Evolutionary conservation across 2,329 filamentous ascomycete species (phyloP).

Genomic region (Epichloe festucae): DNA sequence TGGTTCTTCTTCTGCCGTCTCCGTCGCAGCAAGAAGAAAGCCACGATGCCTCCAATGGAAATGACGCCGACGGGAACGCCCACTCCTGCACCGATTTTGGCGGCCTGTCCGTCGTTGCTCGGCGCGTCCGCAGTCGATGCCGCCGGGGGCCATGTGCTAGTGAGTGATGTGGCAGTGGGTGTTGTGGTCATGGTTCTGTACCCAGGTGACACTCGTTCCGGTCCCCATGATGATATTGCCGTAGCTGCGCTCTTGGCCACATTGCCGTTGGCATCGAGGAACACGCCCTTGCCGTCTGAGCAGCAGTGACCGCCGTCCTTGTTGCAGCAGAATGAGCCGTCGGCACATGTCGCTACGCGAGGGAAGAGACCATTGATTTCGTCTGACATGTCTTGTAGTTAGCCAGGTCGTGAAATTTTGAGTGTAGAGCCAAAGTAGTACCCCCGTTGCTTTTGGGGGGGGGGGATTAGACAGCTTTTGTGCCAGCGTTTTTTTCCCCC

Average conservation of each 20-base stretch:
- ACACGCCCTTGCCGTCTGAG: not conserved
- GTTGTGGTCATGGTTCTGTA: not conserved
- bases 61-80: not conserved
- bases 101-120: not conserved
- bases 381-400: not conserved
- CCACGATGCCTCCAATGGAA: not conserved
- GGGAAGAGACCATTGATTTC: not conserved
- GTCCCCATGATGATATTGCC: not conserved
- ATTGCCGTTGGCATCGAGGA: slow-evolving; percentile 1
- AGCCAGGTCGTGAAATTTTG: no score
- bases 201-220: not conserved
- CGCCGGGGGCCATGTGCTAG: not conserved
- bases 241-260: not conserved
- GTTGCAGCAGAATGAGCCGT: slow-evolving; percentile 3
- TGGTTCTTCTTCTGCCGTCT: not conserved
- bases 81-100: not conserved
- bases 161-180: not conserved
- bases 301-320: not conserved
- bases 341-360: not conserved
- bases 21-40: not conserved
- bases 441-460: no score
- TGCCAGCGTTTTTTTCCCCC: not conserved
- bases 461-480: no score
- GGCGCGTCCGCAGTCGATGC: not conserved
- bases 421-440: no score